A percentile compares a stretch with the other conserved stretches of the same genome.
Evolutionary conservation across 78 protist genomes (phyloP).

Genomic region (Chrysochromulina parva): DNA sequence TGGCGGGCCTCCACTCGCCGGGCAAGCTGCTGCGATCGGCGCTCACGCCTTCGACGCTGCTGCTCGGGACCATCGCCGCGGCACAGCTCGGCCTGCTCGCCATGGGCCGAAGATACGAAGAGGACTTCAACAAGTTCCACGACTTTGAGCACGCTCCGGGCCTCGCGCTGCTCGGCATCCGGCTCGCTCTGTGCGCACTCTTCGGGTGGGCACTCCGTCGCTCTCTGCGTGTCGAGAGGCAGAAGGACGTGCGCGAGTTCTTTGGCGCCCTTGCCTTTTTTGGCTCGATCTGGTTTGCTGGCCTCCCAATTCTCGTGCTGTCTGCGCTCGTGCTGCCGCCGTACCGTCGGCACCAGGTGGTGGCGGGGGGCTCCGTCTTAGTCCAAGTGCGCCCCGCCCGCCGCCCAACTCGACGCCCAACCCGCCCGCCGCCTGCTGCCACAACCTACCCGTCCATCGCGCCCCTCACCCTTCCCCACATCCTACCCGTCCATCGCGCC

Average conservation of each 20-base stretch:
- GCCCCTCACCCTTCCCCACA: too few species aligned
- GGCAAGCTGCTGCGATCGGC: not conserved
- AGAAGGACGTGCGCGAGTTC: not conserved
- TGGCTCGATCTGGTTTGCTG: not conserved
- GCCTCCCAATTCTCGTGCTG: not conserved
- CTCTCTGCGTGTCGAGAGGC: not conserved
- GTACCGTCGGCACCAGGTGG: constrained; percentile 28
- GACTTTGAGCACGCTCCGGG: constrained; percentile 27
- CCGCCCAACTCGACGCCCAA: too few species aligned
- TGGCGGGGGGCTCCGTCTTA: not conserved
- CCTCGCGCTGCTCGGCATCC: constrained; percentile 5
- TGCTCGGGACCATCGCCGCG: not conserved
- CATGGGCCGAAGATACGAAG: not conserved
- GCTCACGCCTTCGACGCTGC: not conserved
- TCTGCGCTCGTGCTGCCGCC: not conserved
- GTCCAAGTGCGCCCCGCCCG: not conserved
- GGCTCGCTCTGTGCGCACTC: not conserved
- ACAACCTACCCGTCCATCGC: not conserved
- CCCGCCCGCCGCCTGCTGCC: too few species aligned
- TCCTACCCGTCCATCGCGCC: too few species aligned
- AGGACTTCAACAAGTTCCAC: constrained; percentile 33
- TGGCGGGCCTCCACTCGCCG: not conserved
- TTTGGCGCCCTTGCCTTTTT: not conserved
- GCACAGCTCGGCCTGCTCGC: not conserved
- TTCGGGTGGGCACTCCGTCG: constrained; percentile 17